Base-by-base conservation (phyloP, 2,329 filamentous ascomycete species). In the Xylariaceae sp. region DNA sequence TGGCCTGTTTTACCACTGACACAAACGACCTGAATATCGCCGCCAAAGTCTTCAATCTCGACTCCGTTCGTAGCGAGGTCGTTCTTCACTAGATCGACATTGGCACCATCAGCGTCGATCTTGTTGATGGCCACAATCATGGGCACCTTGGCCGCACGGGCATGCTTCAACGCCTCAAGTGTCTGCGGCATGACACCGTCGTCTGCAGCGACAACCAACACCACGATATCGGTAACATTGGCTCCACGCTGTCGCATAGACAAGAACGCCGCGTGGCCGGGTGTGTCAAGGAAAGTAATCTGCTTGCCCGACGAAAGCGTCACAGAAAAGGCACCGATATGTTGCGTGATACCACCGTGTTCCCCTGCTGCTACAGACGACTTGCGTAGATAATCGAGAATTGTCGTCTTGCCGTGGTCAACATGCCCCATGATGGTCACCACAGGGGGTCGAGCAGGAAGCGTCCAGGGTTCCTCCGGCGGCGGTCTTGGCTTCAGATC, bases 341-440 rank as follows among this genome's bases (percentile, higher is more conserved):
- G 94, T 73, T 99, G 94, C 0, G 94, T 99, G 71, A 99, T 99
- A 42, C 94, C 94, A 63, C 94, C 94, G 71, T 97, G 92, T 73
- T 99, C 94, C 56, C 88, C 86, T 4, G 91, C 91, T 48, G 88
- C 95, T 49, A 99, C 86, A 5, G 92, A 97, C 1, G 92, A 94
- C 68, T 96, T 95, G 44, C 94, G 89, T 50, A 99, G 79, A 76
- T 88, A 97, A 72, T 99, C 94, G 8, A 99, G 80, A 48, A 99
- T 86, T 0, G 95, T 99, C 0, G 94, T 99, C 78, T 99, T 99
- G 56, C 94, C 94, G 73, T 99, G 94, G 72, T 99, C 95, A 67
- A 99, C 94, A 65, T 99, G 94, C 2, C 94, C 94, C 95, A 99
- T 99, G 70, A 99, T 99, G 0, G 95, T 97, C 45, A 99, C 92